Percentiles rank a stretch among this genome's conserved stretches.
Conservation (phyloP, 306 rosid genomes). For the Chamaecrista fasciculata region DNA sequence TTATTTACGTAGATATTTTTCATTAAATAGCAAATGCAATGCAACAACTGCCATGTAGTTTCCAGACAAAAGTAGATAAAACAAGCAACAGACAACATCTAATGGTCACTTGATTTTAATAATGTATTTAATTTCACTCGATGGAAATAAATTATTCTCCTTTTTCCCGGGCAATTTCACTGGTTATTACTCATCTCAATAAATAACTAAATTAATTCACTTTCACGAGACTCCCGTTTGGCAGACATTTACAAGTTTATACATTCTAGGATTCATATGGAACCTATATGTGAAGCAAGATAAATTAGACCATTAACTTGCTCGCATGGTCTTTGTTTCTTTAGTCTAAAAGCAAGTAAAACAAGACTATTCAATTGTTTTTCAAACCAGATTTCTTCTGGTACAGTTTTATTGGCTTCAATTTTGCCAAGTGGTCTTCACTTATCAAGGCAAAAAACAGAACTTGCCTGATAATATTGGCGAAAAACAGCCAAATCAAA, state of each 20-base stretch:
- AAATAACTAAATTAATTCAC: constrained; percentile 3
- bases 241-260: constrained; percentile 6
- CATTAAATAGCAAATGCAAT: neutral
- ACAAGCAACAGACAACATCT: neutral
- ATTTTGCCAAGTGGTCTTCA: neutral
- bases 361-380: neutral
- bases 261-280: constrained; percentile 3
- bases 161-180: neutral
- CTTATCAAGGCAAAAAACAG: neutral
- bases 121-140: neutral
- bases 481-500: constrained; percentile 87
- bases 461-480: constrained; percentile 74
- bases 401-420: neutral
- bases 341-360: neutral
- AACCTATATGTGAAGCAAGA: constrained; percentile 12
- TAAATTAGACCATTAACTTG: constrained; percentile 2
- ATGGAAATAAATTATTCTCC: neutral
- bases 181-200: constrained; percentile 1
- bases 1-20: constrained; percentile 1
- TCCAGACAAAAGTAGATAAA: neutral
- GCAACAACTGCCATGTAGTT: neutral
- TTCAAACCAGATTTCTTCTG: constrained; percentile 10
- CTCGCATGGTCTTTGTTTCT: neutral
- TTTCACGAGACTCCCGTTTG: neutral
- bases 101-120: neutral